A percentile compares a stretch with the other conserved stretches of the same genome.
Conservation (phyloP, 768 basidiomycete genomes). For the Boletus subcaerulescens region DNA sequence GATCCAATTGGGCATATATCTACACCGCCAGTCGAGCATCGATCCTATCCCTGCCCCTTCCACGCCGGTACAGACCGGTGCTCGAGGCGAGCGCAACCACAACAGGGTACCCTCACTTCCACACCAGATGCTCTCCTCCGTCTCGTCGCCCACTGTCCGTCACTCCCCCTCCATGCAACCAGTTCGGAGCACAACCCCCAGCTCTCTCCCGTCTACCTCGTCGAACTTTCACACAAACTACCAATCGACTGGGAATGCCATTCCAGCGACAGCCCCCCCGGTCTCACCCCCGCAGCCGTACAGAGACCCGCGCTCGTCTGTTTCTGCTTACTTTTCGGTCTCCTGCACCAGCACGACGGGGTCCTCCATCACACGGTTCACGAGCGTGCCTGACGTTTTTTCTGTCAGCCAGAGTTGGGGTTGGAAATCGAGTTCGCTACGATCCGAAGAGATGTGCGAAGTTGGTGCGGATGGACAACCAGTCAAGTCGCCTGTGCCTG, state of each 20-base stretch:
- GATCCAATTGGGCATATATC: constrained; percentile 80
- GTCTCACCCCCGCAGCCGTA: constrained; percentile 63
- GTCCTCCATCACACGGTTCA: constrained; percentile 77
- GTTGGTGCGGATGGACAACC: constrained; percentile 32
- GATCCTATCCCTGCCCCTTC: constrained; percentile 79
- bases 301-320: constrained; percentile 66
- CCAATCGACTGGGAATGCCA: constrained; percentile 19
- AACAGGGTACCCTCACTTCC: constrained; percentile 32
- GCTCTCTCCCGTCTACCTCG: constrained; percentile 23
- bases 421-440: constrained; percentile 70
- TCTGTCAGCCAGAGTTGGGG: constrained; percentile 89
- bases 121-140: constrained; percentile 28
- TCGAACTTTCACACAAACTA: constrained; percentile 19
- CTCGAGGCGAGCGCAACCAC: constrained; percentile 24
- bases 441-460: constrained; percentile 48
- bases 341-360: constrained; percentile 80
- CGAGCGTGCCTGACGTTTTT: constrained; percentile 84
- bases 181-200: constrained; percentile 46
- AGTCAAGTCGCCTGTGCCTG: constrained; percentile 31
- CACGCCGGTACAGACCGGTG: constrained; percentile 40
- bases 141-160: constrained; percentile 31
- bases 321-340: constrained; percentile 82
- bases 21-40: constrained; percentile 80
- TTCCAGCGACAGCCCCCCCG: constrained; percentile 44
- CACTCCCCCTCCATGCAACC: constrained; percentile 47